These are phyloP conservation scores for Mycena filopes DNA, from an alignment of 768 basidiomycete genomes.

Conservation along the genomic window DNA sequence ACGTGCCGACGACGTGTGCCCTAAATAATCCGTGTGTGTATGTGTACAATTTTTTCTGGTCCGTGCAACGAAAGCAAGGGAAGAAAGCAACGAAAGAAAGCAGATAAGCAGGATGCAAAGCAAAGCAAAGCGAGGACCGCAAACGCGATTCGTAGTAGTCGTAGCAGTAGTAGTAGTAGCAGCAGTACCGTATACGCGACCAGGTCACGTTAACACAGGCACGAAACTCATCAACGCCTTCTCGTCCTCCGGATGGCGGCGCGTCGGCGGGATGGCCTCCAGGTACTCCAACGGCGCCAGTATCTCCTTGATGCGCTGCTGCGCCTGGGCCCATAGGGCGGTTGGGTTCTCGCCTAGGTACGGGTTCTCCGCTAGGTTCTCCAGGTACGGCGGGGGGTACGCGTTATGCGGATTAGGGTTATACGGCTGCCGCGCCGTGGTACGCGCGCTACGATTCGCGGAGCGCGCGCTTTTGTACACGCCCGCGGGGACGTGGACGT, in stretches of 20 bases:
- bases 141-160: background rate
- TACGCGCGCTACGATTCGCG: conserved; percentile 48
- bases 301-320: conserved; percentile 32
- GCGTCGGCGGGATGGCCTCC: conserved; percentile 65
- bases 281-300: conserved; percentile 76
- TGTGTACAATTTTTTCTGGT: too few relatives aligned
- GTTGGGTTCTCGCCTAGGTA: too few relatives aligned
- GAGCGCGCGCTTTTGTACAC: conserved; percentile 75
- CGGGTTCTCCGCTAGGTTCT: too few relatives aligned
- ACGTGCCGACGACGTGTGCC: too few relatives aligned
- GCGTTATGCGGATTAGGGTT: too few relatives aligned
- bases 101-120: background rate
- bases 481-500: conserved; percentile 65
- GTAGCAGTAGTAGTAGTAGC: too few relatives aligned
- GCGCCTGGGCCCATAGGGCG: too few relatives aligned
- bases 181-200: background rate
- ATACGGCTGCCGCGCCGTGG: conserved; percentile 2
- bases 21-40: too few relatives aligned
- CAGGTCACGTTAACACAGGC: conserved; percentile 10
- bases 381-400: too few relatives aligned
- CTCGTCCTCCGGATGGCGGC: conserved; percentile 78
- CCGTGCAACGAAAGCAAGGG: conserved; percentile 10
- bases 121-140: conserved; percentile 15
- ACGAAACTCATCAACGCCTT: conserved; percentile 71
- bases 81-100: conserved; percentile 12